Percentiles rank a stretch among this genome's conserved stretches.
These are phyloP conservation scores for Neoarthrinium moseri DNA, from an alignment of 2,329 filamentous ascomycete genomes.

Conservation along the genomic window DNA sequence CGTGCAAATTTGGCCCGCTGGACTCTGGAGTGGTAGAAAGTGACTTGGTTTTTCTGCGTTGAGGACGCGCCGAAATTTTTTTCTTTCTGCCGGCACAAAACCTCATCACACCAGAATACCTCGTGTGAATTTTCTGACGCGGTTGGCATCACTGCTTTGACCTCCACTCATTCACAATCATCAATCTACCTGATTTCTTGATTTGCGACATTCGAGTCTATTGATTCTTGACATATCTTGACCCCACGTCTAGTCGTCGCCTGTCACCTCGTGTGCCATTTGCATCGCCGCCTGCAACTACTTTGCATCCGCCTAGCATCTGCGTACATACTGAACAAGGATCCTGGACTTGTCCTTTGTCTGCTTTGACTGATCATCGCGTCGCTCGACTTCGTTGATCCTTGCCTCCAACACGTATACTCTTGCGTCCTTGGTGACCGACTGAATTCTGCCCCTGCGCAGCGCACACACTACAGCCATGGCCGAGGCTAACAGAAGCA, in stretches of 20 bases:
- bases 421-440: not conserved
- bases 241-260: not conserved
- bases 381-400: slow-evolving; percentile 1
- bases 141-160: slow-evolving; percentile 1
- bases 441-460: not conserved
- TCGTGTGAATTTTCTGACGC: slow-evolving; percentile 5
- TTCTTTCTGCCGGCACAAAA: no score
- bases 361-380: slow-evolving; percentile 1
- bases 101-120: no score
- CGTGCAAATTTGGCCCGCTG: not conserved
- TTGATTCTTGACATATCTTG: slow-evolving; percentile 1
- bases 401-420: not conserved
- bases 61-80: no score
- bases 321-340: slow-evolving; percentile 8
- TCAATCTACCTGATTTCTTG: not conserved
- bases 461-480: slow-evolving; percentile 21
- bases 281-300: slow-evolving; percentile 5
- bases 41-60: no score
- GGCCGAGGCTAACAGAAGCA: slow-evolving; percentile 38
- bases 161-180: not conserved
- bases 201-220: not conserved
- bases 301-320: not conserved
- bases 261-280: not conserved
- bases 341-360: slow-evolving; percentile 1
- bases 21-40: no score